phyloP scores from a whole-genome alignment of 192 early-diverging fungal species.

The Podila epigama region DNA sequence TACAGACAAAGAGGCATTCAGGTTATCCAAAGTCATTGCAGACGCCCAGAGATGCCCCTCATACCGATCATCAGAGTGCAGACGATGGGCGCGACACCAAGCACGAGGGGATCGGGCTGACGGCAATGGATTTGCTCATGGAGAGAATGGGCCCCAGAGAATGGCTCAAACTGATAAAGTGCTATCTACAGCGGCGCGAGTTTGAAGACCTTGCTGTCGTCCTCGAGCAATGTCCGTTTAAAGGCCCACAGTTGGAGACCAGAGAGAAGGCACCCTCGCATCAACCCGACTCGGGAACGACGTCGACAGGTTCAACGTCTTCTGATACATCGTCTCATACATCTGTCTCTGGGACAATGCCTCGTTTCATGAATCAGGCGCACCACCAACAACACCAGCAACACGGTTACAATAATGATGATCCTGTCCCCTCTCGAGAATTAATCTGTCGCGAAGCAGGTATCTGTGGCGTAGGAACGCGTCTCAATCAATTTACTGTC shows the following conservation, averaged over 20 bases:
- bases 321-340: neutral
- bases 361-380: neutral
- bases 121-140: slow-evolving; percentile 36
- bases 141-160: slow-evolving; percentile 39
- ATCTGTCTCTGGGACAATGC: neutral
- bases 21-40: no score
- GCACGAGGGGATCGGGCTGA: neutral
- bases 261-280: neutral
- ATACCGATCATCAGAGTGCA: no score
- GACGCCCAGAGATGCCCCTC: no score
- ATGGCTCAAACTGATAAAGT: slow-evolving; percentile 45
- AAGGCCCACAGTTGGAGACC: slow-evolving; percentile 24
- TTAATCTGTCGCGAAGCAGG: slow-evolving; percentile 36
- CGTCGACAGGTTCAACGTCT: neutral
- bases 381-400: neutral
- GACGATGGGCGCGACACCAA: neutral
- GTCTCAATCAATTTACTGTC: slow-evolving; percentile 21
- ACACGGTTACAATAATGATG: neutral
- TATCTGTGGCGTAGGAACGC: slow-evolving; percentile 29
- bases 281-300: neutral
- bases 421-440: no score
- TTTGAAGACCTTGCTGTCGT: slow-evolving; percentile 35
- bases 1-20: neutral
- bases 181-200: slow-evolving; percentile 32
- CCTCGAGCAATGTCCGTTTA: slow-evolving; percentile 36